Evolutionary conservation across 225 moss, liverwort and hornwort species (phyloP).

Genomic region (Climacium dendroides): DNA sequence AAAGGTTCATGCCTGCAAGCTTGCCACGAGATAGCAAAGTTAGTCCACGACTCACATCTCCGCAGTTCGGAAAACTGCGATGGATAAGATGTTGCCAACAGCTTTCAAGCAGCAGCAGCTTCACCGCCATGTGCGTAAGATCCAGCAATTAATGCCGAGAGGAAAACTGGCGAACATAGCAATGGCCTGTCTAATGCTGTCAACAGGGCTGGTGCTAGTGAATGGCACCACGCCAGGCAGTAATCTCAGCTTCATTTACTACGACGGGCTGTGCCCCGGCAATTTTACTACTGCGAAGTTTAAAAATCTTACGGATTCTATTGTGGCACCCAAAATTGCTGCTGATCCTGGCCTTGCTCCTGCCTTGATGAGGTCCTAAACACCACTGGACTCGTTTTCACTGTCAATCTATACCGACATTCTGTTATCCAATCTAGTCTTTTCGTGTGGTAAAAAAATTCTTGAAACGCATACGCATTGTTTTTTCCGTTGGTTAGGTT

Average conservation of each 20-base stretch:
- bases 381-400: neutral
- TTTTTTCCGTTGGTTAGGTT: neutral
- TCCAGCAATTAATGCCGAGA: neutral
- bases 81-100: neutral
- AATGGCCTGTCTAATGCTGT: neutral
- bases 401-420: neutral
- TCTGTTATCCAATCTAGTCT: neutral
- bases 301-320: rapidly evolving
- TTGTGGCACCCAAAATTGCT: neutral
- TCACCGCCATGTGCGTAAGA: too few relatives aligned
- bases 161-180: neutral
- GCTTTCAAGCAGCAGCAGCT: neutral
- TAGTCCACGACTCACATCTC: neutral
- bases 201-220: neutral
- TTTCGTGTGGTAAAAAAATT: neutral
- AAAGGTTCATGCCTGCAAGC: neutral
- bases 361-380: neutral
- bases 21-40: too few relatives aligned
- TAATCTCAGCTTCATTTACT: neutral
- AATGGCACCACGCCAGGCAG: neutral
- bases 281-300: neutral
- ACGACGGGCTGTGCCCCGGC: neutral
- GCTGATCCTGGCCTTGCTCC: neutral
- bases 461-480: neutral
- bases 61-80: too few relatives aligned